Conservation (phyloP, 2,329 filamentous ascomycete genomes). For the Nemania diffusa region DNA sequence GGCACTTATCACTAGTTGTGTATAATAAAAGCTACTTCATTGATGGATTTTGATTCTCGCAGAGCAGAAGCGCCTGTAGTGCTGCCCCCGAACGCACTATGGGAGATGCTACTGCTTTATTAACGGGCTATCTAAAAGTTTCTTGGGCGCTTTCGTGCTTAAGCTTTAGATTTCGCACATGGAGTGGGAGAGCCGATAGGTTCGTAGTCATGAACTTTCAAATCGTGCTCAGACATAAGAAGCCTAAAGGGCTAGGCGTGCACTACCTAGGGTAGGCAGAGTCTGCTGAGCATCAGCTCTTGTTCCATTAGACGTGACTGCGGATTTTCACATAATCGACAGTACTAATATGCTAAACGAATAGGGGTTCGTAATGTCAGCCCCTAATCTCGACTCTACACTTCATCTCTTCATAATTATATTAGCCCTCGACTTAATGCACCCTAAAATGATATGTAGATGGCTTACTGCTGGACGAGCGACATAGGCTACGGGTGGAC, state of each 20-base stretch:
- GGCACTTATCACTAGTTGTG: background rate
- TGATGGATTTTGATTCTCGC: background rate
- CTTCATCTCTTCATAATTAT: background rate
- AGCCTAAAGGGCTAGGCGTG: background rate
- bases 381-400: background rate
- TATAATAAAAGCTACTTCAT: background rate
- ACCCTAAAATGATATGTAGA: background rate
- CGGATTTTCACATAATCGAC: background rate
- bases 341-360: background rate
- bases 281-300: background rate
- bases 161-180: background rate
- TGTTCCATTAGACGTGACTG: background rate
- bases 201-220: background rate
- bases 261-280: background rate
- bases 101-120: background rate
- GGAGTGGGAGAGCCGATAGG: too few species aligned
- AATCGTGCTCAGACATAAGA: background rate
- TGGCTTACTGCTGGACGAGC: background rate
- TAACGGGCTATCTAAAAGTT: background rate
- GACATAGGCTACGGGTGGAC: too few species aligned
- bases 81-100: too few species aligned
- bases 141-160: background rate
- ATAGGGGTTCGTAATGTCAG: background rate
- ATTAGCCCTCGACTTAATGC: background rate
- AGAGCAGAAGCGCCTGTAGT: background rate